Conservation (phyloP, 1,284 basidiomycete species). For the Cutaneotrichosporon spelunceum region DNA sequence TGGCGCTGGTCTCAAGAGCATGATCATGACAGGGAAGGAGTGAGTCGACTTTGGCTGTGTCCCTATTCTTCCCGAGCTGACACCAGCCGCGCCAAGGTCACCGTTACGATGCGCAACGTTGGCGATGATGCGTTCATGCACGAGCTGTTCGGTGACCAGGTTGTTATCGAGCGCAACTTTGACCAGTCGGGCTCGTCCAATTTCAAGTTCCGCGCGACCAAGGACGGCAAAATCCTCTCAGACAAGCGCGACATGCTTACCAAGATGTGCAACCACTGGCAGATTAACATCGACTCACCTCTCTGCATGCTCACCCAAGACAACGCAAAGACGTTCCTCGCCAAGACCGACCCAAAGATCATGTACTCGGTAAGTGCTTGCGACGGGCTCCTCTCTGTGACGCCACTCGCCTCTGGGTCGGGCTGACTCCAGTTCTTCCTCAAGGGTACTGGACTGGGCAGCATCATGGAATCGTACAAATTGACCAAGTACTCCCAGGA, state of each 20-base stretch:
- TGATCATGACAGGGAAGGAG: constrained; percentile 81
- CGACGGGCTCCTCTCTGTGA: too few relatives aligned
- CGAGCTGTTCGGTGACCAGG: constrained; percentile 75
- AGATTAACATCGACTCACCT: constrained; percentile 89
- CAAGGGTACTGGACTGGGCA: constrained; percentile 83
- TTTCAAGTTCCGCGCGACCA: constrained; percentile 76
- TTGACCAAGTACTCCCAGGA: constrained; percentile 58
- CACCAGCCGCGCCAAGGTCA: constrained; percentile 33
- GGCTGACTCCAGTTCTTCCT: constrained; percentile 75
- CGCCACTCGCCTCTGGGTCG: not conserved
- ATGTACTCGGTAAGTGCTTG: constrained; percentile 72
- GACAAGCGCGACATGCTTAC: constrained; percentile 82
- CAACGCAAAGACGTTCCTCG: constrained; percentile 78
- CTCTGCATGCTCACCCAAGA: constrained; percentile 93
- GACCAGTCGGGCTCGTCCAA: constrained; percentile 67
- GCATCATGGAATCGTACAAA: constrained; percentile 78
- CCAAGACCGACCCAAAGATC: constrained; percentile 73
- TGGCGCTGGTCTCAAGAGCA: constrained; percentile 78
- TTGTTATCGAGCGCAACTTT: constrained; percentile 79
- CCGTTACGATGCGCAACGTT: constrained; percentile 76
- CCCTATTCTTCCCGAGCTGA: not conserved
- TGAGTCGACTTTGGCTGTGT: constrained; percentile 50
- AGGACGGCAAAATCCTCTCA: constrained; percentile 65
- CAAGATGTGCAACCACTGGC: constrained; percentile 87
- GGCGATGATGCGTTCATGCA: constrained; percentile 84